Base-by-base conservation (phyloP, 1,139 yeast genomes). In the Pichia sp. region DNA sequence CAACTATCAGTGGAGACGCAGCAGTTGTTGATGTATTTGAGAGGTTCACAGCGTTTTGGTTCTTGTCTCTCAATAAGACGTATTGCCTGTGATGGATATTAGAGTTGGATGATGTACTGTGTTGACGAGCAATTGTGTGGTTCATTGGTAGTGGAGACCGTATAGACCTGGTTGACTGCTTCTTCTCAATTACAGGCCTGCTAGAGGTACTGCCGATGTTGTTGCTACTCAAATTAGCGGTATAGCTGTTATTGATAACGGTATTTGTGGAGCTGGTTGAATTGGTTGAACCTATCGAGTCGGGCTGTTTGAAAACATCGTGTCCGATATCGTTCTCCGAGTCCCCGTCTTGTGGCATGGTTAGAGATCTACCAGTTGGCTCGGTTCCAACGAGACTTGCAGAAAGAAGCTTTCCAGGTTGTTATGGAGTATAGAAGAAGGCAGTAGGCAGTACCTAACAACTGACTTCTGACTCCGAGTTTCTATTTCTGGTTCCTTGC, bases 51-150 rank as follows among this genome's bases (percentile, higher is more conserved):
- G n/a, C n/a, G n/a, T 28, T 23, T 10, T 25, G 14, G 12, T 11
- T 4, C 18, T 51, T 53, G 26, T 54, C 59, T 27, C 58, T 44
- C 16, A 57, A 38, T 10, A 56, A 33, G 9, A 56, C 52, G 27
- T 52, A 57, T 32, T 57, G 60, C 37, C 58, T 45, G 18, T 52
- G 60, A 39, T 56, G 60, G 6, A 48, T 40, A 19, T 20, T 33
- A 4, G 45, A 43, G 5, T 51, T 45, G n/a, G n/a, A 14, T 4
- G 48, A 44, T 2, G 50, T 41, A 20, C 35, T 42, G 27, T 46
- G 52, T 22, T 48, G 53, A 23, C 49, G 45, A 10, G 42, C 40
- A 17, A 51, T 31, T 2, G 37, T 32, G 20, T 48, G 50, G 22
- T 40, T 40, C 18, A 46, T 44, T 2, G 53, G 53, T 13, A 51